Base-by-base conservation (phyloP, 345 rosid species). In the Aquilaria sinensis region DNA sequence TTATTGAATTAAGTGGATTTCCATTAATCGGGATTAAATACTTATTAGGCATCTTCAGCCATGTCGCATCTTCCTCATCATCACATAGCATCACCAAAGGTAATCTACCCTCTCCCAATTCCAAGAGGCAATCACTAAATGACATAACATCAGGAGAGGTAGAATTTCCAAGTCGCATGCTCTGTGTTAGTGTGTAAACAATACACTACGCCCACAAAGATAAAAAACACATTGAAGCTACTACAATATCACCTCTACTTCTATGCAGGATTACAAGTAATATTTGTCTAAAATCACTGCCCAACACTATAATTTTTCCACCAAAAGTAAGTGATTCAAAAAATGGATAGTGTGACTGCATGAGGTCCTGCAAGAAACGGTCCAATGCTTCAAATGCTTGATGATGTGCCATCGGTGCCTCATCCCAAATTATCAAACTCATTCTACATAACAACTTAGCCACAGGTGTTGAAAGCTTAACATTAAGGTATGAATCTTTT, bases 341-440 rank as follows among this genome's bases (percentile, higher is more conserved):
- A 49, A 4, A 12, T 11, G 52, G 13, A 11, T 11, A 8, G 10
- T 12, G 1, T 4, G 13, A 2, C 2, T 10, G 31, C 66, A 62
- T 49, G 1, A 62, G 3, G 11, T 62, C 56, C 2, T 6, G 56
- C 7, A 62, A 12, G 10, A 12, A 16, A 0, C 37, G 2, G 16
- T 62, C 56, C 12, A 62, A 10, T 1, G 66, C 66, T 29, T 50
- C 66, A 51, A 63, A 30, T 2, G 46, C 9, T 2, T 34, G 12
- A 6, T 47, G 31, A 10, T 63, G 51, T 0, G 11, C 23, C 66
- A 63, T 63, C 2, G 43, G 66, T 0, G 66, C 66, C 47, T 63
- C 57, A 63, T 63, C 66, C 66, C 66, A 63, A 10, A 63, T 34
- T 50, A 62, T 49, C 57, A 63, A n/a, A 5, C 14, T 12, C 2